Base-by-base conservation (phyloP, 225 moss, liverwort and hornwort genomes). In the Straminergon stramineum region DNA sequence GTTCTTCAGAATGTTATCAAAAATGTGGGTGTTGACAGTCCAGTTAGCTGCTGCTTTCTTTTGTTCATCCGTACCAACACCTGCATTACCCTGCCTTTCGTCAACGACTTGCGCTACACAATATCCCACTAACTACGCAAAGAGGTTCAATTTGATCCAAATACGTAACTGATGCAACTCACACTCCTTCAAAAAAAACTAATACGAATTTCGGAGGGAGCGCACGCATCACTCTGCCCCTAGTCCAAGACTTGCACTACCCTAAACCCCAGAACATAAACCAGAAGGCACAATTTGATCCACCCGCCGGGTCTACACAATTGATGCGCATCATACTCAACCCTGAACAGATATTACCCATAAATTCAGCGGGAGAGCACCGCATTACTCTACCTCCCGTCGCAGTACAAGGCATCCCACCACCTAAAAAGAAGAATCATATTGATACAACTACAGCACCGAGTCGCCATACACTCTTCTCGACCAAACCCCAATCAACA, bases 1-100 rank as follows among this genome's bases (percentile, higher is more conserved):
- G 76, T 96, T 96, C 91, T 99, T 95, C 80, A 99, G 85, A 58
- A 99, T 96, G 87, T 94, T 96, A 86, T 99, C 97, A 84, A 97
- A 99, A 43, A 93, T 94, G 86, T 92, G 94, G 53, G 97, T 99
- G 70, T 97, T 99, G 51, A 99, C 94, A 79, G 96, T 94, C 98
- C 98, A 99, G 75, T 96, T 96, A 20, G 91, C 90, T 70, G 93
- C 94, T 70, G 96, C 96, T 90, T 96, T 95, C 79, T 91, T 90
- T 83, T 97, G 93, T 71, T 94, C 95, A 84, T 96, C 98, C 65
- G 94, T 82, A n/a, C 98, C 98, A 43, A 99, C 90, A 90, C 95
- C 95, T 95, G 86, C 86, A 66, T 32, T 22, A 41, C 23, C 67
- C 67, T 53, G 67, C 56, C 55, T 53, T 37, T 34, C 37, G 32